Evolutionary conservation across 2,329 filamentous ascomycete species (phyloP), one percentile per base, ranked within the genome.

Genomic region (Rhynchosporium graminicola): DNA sequence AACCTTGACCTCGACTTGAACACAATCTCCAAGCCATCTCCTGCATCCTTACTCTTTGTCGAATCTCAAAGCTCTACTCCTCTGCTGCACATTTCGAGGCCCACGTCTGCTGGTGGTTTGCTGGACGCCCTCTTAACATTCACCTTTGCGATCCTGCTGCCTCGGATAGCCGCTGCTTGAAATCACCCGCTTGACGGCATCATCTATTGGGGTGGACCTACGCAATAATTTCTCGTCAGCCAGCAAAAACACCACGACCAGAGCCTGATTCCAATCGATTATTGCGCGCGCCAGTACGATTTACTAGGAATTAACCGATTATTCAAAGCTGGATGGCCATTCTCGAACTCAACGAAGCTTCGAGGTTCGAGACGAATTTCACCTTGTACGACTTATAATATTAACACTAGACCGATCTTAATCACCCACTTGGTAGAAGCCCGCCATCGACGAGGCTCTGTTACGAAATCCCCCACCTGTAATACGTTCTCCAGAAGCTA

Each of bases 281-380:
- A 48, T 47, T 54, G 51, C 56, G 60, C 58, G 54, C 58, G 58
- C 58, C 58, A 40, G 33, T 38, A 50, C 56, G 42, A 29, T 36
- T 28, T 13, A 20, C 50, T 15, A 42, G 46, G 42, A 45, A 48
- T 65, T 62, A 47, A 64, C 56, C 62, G 40, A 45, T 38, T 36
- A 48, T 43, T 65, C 51, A 57, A 58, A 50, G 36, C 60, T 63
- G 58, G 59, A 65, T 64, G 61, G 61, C 60, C 55, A 56, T 36
- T 63, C 58, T 55, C 42, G 58, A 47, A 38, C 60, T 60, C 52
- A 57, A 60, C 62, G 61, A 56, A 61, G 62, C 60, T 63, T 65
- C 61, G 60, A 63, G 56, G 60, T 63, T 63, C 47, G 26, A 55
- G 55, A 55, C 48, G 36, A 57, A 33, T 13, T 20, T 38, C 9